Evolutionary conservation across 2,329 filamentous ascomycete species (phyloP).

Genomic region (Chrysosporium keratinophilum): DNA sequence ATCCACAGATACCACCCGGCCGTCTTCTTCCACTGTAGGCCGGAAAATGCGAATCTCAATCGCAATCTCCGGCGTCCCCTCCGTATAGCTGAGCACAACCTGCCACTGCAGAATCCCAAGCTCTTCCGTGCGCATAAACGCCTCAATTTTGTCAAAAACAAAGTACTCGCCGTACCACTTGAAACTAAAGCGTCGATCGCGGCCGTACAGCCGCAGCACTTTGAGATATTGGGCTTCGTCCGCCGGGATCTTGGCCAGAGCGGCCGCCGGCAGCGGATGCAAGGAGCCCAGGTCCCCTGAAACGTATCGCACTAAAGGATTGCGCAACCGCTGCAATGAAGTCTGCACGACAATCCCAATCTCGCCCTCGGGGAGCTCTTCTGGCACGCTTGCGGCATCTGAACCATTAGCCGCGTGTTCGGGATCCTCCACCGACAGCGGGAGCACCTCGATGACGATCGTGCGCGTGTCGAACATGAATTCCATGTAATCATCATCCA

Average conservation of each 20-base stretch:
- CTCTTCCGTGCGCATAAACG: slow-evolving; percentile 18
- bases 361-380: slow-evolving; percentile 23
- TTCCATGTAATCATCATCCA: slow-evolving; percentile 21
- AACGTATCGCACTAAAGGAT: slow-evolving; percentile 38
- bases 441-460: slow-evolving; percentile 33
- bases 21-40: not conserved
- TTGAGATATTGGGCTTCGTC: slow-evolving; percentile 22
- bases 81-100: slow-evolving; percentile 24
- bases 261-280: slow-evolving; percentile 25
- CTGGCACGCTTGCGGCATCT: not conserved
- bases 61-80: slow-evolving; percentile 8
- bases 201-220: slow-evolving; percentile 33
- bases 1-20: not conserved
- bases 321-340: slow-evolving; percentile 33
- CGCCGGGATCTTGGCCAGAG: slow-evolving; percentile 16
- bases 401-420: not conserved
- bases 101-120: slow-evolving; percentile 37
- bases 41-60: slow-evolving; percentile 19
- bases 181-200: slow-evolving; percentile 38
- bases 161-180: slow-evolving; percentile 33
- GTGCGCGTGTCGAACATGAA: slow-evolving; percentile 34
- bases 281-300: slow-evolving; percentile 38
- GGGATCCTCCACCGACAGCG: slow-evolving; percentile 15
- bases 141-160: slow-evolving; percentile 27
- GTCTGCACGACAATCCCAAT: slow-evolving; percentile 36